Base-by-base conservation (phyloP, 495 filamentous ascomycete species). In the Penicillium taxi region DNA sequence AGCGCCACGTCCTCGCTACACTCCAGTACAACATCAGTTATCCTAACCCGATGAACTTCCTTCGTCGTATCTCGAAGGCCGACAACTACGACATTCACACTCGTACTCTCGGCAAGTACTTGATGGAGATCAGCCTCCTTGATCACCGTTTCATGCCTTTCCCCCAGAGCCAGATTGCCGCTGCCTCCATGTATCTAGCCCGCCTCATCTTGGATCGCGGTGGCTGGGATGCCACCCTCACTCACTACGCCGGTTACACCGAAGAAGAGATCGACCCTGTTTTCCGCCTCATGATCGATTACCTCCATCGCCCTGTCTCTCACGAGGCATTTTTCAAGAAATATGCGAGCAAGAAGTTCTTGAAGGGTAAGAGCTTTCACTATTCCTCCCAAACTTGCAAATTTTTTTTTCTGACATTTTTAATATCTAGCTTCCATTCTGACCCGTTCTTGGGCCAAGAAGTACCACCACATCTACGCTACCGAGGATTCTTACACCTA, bases 261-360 rank as follows among this genome's bases (percentile, higher is more conserved):
- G 89, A 96, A 59, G 79, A 85, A 19, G 84, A 96, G 56, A 87
- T 98, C 42, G 74, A 86, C 50, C 90, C 93, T 5, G 87, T 96
- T 32, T 86, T 94, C 62, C 74, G 78, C 47, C 67, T 96, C 32
- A 96, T 98, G 90, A 74, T 98, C 38, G 87, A 96, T 54, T 96
- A 96, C 53, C 78, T 96, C 22, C 81, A 79, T 39, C 75, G 80
- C 6, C 91, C 93, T 20, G 86, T 95, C 28, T 73, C 74, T 25
- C 91, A 96, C 49, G 87, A 96, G 60, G 91, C 93, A 12, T 96
- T 98, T 75, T 96, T 94, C 73, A 91, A 90, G 73, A 98, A 98
- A 59, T 98, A 98, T 54, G 91, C 93, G 11, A 91, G 86, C 75
- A 96, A 96, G 70, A 94, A 90, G 63, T 98, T 95, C 64, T 62